Conservation (phyloP, 2,329 filamentous ascomycete genomes). For the Mariannaea sp. region DNA sequence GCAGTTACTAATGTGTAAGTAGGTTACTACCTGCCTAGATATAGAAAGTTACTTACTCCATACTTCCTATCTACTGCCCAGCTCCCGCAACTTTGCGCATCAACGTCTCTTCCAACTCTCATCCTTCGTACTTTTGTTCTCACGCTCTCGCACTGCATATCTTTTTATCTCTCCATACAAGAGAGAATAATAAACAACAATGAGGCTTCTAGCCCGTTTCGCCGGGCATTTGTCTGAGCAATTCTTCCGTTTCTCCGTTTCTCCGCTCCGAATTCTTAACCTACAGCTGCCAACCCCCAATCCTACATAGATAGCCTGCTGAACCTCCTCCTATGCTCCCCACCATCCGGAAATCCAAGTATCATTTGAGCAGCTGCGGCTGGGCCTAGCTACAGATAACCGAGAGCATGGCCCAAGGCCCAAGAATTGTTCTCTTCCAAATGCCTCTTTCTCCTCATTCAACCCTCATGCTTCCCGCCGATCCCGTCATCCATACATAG, state of each 20-base stretch:
- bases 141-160: background rate
- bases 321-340: background rate
- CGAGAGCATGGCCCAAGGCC: too few species aligned
- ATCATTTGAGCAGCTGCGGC: conserved; percentile 1
- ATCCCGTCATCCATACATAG: conserved; percentile 5
- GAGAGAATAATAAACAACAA: background rate
- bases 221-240: background rate
- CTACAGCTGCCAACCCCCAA: conserved; percentile 13
- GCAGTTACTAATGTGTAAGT: too few species aligned
- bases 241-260: background rate
- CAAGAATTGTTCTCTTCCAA: background rate
- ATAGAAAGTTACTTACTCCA: too few species aligned
- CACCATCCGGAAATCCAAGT: conserved; percentile 11
- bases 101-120: too few species aligned
- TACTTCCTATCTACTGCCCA: too few species aligned
- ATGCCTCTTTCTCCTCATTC: conserved; percentile 1
- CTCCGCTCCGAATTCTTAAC: background rate
- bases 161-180: background rate
- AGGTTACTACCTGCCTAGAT: too few species aligned
- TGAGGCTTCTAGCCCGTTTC: background rate
- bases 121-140: background rate
- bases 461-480: background rate
- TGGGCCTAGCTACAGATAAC: conserved; percentile 3
- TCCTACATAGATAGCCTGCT: too few species aligned
- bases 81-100: too few species aligned